These are phyloP conservation scores for Saprolegnia diclina DNA, from an alignment of 352 stramenopile species.

Conservation along the genomic window DNA sequence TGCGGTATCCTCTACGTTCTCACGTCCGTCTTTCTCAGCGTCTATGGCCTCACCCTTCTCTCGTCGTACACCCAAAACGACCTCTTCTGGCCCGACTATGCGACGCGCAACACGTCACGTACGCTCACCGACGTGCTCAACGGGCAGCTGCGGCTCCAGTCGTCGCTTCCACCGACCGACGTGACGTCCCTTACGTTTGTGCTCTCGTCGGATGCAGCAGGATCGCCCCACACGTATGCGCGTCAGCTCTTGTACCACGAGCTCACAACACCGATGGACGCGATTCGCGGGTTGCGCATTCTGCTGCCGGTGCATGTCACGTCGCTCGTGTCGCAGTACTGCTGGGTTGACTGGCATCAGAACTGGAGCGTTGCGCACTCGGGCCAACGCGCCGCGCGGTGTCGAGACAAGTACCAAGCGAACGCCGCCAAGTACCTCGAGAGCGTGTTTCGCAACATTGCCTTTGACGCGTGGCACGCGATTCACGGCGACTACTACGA, in stretches of 20 bases:
- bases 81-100: not conserved
- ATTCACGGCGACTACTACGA: not conserved
- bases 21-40: not conserved
- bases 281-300: not conserved
- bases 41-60: not conserved
- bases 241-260: slow-evolving; percentile 1
- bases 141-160: not conserved
- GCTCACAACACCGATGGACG: not conserved
- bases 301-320: not conserved
- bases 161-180: not conserved
- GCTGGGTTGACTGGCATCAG: slow-evolving; percentile 2
- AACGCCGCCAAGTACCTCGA: slow-evolving; percentile 13
- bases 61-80: not conserved
- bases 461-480: not conserved
- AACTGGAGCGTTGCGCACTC: not conserved
- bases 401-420: not conserved
- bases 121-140: not conserved
- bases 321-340: not conserved
- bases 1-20: not conserved
- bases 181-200: not conserved
- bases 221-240: not conserved
- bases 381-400: not conserved
- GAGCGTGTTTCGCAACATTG: slow-evolving; percentile 6
- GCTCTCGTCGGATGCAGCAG: not conserved
- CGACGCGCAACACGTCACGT: too few relatives aligned